Evolutionary conservation across 169 alveolate genomes (phyloP).

Genomic region (Sarcocystis neurona): DNA sequence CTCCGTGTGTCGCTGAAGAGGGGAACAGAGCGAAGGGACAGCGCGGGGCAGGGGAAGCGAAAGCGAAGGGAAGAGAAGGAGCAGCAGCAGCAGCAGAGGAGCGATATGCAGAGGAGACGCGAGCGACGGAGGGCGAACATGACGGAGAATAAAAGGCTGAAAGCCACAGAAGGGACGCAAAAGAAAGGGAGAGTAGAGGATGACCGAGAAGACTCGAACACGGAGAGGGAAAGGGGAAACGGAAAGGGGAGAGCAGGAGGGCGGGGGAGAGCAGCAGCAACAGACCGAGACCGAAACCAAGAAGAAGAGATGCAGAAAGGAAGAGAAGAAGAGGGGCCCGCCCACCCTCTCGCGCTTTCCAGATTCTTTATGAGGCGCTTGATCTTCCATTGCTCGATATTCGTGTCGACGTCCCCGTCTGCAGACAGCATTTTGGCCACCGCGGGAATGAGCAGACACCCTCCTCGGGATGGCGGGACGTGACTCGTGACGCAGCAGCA

Average conservation of each 20-base stretch:
- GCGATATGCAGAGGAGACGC: too few relatives aligned
- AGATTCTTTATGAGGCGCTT: conserved; percentile 58
- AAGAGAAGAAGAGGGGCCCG: neutral
- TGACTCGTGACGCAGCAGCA: too few relatives aligned
- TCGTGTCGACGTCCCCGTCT: conserved; percentile 47
- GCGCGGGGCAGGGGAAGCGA: neutral
- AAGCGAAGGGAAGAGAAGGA: neutral
- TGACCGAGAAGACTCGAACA: neutral
- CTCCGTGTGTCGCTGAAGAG: too few relatives aligned
- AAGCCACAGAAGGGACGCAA: neutral
- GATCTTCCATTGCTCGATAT: conserved; percentile 66
- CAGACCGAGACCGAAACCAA: neutral
- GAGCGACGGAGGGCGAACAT: too few relatives aligned
- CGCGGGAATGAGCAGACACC: too few relatives aligned
- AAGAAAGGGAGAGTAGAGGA: neutral
- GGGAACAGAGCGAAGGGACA: conserved; percentile 29
- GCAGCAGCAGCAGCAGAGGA: too few relatives aligned
- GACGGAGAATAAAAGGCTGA: too few relatives aligned
- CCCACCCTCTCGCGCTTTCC: conserved; percentile 62
- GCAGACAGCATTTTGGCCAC: neutral
- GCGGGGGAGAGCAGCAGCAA: neutral
- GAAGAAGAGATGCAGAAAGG: neutral
- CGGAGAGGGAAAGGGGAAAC: neutral
- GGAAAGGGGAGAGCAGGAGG: neutral
- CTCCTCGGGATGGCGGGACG: too few relatives aligned